Conservation (phyloP, 441 rosid genomes). For the Eutrema salsugineum region DNA sequence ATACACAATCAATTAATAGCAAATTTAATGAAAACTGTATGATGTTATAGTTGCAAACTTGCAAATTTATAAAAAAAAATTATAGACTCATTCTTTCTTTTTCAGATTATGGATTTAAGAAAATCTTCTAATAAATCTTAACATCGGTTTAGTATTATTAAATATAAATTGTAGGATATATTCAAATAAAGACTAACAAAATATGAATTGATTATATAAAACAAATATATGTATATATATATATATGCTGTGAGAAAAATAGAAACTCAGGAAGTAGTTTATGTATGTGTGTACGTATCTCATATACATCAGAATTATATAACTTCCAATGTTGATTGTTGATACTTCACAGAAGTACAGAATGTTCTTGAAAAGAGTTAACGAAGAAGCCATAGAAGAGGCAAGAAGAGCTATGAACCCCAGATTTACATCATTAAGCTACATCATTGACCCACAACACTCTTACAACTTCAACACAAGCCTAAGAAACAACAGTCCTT, state of each 20-base stretch:
- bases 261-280: not conserved
- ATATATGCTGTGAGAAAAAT: no score
- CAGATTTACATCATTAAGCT: not conserved
- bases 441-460: not conserved
- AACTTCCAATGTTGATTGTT: not conserved
- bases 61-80: no score
- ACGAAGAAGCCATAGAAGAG: not conserved
- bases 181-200: not conserved
- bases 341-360: constrained; percentile 14
- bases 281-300: not conserved
- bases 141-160: no score
- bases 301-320: not conserved
- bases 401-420: not conserved
- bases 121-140: not conserved
- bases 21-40: not conserved
- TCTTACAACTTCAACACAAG: not conserved
- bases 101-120: no score
- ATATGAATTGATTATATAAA: no score
- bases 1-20: not conserved
- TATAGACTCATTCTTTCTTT: not conserved
- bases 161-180: not conserved
- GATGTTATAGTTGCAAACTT: not conserved
- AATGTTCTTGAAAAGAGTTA: not conserved
- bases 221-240: no score
- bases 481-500: not conserved